Evolutionary conservation across 345 rosid species (phyloP), one percentile per base, ranked within the genome.

Genomic region (Hibiscus mutabilis): DNA sequence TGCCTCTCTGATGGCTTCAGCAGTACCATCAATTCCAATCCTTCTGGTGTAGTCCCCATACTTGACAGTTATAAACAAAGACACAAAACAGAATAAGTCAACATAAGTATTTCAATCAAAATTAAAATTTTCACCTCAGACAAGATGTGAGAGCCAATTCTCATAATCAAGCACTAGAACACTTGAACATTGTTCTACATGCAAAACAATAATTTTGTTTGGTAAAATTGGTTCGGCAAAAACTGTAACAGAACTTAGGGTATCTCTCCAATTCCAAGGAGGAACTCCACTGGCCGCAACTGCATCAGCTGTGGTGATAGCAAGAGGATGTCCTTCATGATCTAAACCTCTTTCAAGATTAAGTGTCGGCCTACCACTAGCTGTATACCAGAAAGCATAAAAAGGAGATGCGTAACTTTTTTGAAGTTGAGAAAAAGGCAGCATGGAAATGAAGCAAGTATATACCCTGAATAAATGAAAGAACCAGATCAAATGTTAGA

Each of bases 261-360:
- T 76, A 55, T 94, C 98, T 77, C 97, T 87, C 98, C 98, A 94
- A 76, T 86, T 89, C 98, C 98, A 94, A 46, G 99, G 97, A 85
- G 99, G 91, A 81, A 94, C 96, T 74, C 92, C 96, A 73, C 84
- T 82, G 15, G 91, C 92, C 69, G 88, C 82, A 58, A 90, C 96
- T 62, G 95, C 93, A 77, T 94, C 97, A 57, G 93, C 87, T 69
- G 92, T 60, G 2, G 97, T 76, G 62, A 94, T 88, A 59, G 99
- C 97, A 63, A 94, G 93, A 73, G 98, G 91, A 84, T 85, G 93
- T 25, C 97, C 99, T 71, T 94, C 97, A 64, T 94, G 97, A 83
- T 90, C 99, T 68, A 95, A 83, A 55, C 93, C 86, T 82, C 97
- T 90, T 81, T 95, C 97, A 75, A 92, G 97, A 86, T 94, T 95